Evolutionary conservation across 2,329 filamentous ascomycete species (phyloP), one percentile per base, ranked within the genome.

Genomic region (Pleomassaria siparia): DNA sequence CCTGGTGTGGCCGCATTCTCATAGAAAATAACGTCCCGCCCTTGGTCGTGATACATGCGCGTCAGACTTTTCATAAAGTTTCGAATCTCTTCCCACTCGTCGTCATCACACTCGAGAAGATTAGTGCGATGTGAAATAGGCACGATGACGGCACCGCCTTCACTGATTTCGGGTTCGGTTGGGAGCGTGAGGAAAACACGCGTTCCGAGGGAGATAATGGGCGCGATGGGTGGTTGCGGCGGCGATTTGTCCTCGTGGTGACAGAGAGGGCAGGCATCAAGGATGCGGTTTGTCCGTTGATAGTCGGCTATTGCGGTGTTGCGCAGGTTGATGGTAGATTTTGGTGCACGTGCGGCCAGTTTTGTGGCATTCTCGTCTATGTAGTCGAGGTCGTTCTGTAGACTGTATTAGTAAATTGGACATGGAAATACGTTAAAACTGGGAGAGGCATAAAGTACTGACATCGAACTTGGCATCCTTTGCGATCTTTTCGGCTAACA

Each of bases 21-120:
- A 76, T 99, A 99, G 74, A 99, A 99, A 53, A 99, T 77, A 9
- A 97, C 91, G 60, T 94, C 89, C 43, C 89, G 87, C 10, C 91
- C 91, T 70, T 95, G 90, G 35, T 91, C 88, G 73, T 95, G 90
- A 72, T 97, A 99, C 83, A 96, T 87, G 36, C 92, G 85, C 4
- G 88, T 96, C 16, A 99, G 79, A 49, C 84, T 88, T 75, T 99
- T 99, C 92, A 97, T 97, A 67, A 99, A 99, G 70, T 99, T 99
- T 55, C 94, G 88, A 5, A 99, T 86, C 72, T 99, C 94, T 67
- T 99, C 94, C 95, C 95, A 99, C 69, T 99, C 94, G 66, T 99
- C 94, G 64, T 99, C 92, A 70, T 97, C 92, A 70, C 94, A 99
- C 71, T 96, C 92, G n/a, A 99, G 77, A 0, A 99, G 82, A 68